Evolutionary conservation across 2,329 filamentous ascomycete species (phyloP), one percentile per base, ranked within the genome.

Genomic region (Colletotrichum limetticola): DNA sequence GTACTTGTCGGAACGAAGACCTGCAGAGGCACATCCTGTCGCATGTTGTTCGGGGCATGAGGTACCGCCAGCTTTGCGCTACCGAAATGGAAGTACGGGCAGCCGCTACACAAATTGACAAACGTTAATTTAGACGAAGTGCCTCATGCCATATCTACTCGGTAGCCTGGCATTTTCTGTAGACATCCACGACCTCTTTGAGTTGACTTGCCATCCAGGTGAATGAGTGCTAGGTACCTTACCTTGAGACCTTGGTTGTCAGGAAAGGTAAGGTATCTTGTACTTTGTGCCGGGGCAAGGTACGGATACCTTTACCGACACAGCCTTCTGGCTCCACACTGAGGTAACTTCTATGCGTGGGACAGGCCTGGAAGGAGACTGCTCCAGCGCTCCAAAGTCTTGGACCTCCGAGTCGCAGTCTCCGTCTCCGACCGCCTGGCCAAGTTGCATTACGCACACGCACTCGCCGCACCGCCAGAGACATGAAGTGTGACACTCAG

Each of bases 401-500:
- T 63, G 42, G 42, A 35, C 11, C 24, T 58, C 58, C 58, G 19
- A 62, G 35, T 24, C n/a, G n/a, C 37, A 42, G 22, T 58, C 61
- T 46, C 71, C 62, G 68, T 49, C 42, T 49, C 42, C 42, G 42
- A 42, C 42, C 42, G 42, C 42, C 71, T 52, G 32, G 71, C 71
- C 71, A 71, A 73, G 71, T 61, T 52, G 61, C 61, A 73, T 73
- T 73, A 73, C 71, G 68, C 68, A 73, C 57, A 63, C 56, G 49
- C 67, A 62, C 71, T 66, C 62, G 52, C 30, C 16, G 62, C 42
- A 68, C 56, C 42, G 62, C 30, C 26, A 59, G 30, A 42, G 62
- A 30, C 19, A 24, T 30, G 46, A 19, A 19, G 66, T 49, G 66
- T 62, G 53, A 72, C 69, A 69, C 58, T 68, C 26, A 28, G 22